Evolutionary conservation across 192 early-diverging fungal species (phyloP).

Genomic region (Thamnidium elegans): DNA sequence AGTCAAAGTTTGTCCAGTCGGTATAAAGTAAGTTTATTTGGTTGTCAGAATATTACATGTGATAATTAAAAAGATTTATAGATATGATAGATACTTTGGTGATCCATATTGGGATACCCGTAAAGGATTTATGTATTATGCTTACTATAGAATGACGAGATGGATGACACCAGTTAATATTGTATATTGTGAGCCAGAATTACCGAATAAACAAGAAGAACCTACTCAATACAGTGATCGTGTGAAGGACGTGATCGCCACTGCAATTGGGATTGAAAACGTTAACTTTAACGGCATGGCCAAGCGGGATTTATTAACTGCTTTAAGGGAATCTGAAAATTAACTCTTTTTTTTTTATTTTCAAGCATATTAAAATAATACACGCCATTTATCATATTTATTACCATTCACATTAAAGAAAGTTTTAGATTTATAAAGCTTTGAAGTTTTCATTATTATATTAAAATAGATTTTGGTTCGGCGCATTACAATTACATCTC

Average conservation of each 20-base stretch:
- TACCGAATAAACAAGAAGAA: not conserved
- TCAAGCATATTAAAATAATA: no score
- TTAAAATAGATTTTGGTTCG: no score
- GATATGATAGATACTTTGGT: slow-evolving; percentile 19
- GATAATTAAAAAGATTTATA: not conserved
- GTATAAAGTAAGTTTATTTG: slow-evolving; percentile 17
- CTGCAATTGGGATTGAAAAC: slow-evolving; percentile 6
- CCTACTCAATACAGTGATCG: slow-evolving; percentile 12
- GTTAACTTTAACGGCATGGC: slow-evolving; percentile 28
- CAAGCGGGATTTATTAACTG: slow-evolving; percentile 14
- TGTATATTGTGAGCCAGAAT: slow-evolving; percentile 14
- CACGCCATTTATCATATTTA: no score
- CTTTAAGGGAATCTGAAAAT: slow-evolving; percentile 11
- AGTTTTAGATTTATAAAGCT: no score
- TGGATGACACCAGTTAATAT: slow-evolving; percentile 25
- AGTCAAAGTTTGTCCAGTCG: slow-evolving; percentile 28
- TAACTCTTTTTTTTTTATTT: no score
- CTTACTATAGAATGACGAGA: slow-evolving; percentile 28
- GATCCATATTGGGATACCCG: slow-evolving; percentile 30
- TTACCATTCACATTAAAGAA: no score
- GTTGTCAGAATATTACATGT: not conserved
- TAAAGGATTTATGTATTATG: slow-evolving; percentile 32
- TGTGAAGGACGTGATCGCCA: slow-evolving; percentile 9
- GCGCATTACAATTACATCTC: no score
- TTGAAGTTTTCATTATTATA: no score